Evolutionary conservation across 106 monocot species (phyloP), one percentile per base, ranked within the genome.

Genomic region (Allium sativum): DNA sequence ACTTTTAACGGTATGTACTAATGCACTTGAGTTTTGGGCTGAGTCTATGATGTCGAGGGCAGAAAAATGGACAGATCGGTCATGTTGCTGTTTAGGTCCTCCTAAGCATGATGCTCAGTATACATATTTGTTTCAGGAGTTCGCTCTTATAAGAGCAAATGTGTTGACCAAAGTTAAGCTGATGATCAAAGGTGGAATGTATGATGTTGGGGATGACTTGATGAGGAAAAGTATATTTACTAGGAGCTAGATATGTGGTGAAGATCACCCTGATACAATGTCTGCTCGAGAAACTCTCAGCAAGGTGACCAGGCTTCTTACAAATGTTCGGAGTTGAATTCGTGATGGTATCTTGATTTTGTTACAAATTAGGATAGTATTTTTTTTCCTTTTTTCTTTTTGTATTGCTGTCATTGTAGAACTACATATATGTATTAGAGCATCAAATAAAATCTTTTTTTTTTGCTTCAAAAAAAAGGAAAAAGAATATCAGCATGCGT

Each of bases 191-290:
- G 93, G 85, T 1, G 93, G 88, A 21, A 70, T 78, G 52, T 94
- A 83, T 48, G 86, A 83, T 52, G 46, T 60, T 10, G 89, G 78
- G 8, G 93, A 94, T 56, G 83, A 89, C 56, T 79, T 94, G 4
- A 77, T 94, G 46, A 70, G 86, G 31, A 89, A 94, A 65, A 83
- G 83, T 3, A 94, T 94, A 56, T 89, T 89, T 62, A 86, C 89
- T 62, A 80, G 89, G 67, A 89, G 78, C 53, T 85, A 82, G 7
- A 83, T 89, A 61, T 76, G 64, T 53, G 93, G 93, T 0, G 93
- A 94, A 70, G 69, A 83, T 62, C 89, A 94, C 53, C 89, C 89
- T 3, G 89, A 94, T 57, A 94, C 93, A 0, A 22, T 83, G 12
- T 77, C 93, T 41, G 93, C 93, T 40, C 70, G 74, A 31, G 85